Conservation (phyloP, 371 early-diverging fungal genomes). For the Capniomyces stellatus region DNA sequence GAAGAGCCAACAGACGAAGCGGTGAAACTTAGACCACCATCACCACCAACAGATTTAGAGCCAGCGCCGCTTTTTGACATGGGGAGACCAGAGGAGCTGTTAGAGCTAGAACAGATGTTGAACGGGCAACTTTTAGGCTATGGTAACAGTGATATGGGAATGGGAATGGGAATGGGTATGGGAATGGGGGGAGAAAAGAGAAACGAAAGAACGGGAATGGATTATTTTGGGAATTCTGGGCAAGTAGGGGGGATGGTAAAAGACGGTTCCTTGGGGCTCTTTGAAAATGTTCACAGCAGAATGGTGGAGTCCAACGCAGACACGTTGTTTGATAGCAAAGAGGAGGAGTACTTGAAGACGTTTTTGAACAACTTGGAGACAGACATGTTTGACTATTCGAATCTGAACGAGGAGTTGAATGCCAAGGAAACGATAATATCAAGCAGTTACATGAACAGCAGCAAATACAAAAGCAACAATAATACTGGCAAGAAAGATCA, state of each 20-base stretch:
- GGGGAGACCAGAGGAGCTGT: not conserved
- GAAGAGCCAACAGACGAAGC: no score
- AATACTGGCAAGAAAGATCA: not conserved
- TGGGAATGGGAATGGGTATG: not conserved
- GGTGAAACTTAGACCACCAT: no score
- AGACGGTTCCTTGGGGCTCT: no score
- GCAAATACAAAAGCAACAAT: not conserved
- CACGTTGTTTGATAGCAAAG: constrained; percentile 19
- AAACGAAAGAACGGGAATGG: no score
- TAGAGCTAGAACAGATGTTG: not conserved
- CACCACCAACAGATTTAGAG: constrained; percentile 18
- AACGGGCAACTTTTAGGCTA: not conserved
- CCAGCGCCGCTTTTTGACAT: constrained; percentile 14
- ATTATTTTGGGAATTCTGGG: no score
- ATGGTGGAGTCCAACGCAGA: constrained; percentile 2
- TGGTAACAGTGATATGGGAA: not conserved
- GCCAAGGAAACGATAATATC: no score
- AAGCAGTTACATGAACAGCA: not conserved
- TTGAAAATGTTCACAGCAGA: no score
- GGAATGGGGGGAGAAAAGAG: not conserved
- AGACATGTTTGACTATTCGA: constrained; percentile 11
- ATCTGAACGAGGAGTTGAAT: no score
- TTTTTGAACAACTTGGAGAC: constrained; percentile 22
- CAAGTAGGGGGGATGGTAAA: no score
- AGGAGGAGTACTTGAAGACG: constrained; percentile 21